phyloP scores from a whole-genome alignment of 1,139 yeast genomes.

The Magnusiomyces sp. region DNA sequence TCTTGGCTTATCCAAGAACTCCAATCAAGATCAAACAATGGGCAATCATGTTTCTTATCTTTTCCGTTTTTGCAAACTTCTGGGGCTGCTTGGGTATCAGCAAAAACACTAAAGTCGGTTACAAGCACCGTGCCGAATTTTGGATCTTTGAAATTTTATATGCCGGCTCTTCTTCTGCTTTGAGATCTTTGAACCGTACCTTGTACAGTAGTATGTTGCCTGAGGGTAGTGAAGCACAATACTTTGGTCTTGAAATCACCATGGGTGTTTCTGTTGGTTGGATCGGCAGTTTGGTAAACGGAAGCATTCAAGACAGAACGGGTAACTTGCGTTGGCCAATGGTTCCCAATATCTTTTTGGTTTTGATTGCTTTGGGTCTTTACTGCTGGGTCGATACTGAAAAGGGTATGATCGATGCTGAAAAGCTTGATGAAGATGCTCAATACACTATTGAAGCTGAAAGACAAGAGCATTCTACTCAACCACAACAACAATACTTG shows the following conservation, averaged over 20 bases:
- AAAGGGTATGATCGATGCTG: conserved; percentile 27
- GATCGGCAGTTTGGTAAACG: conserved; percentile 39
- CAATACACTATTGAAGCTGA: neutral
- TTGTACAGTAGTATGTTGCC: conserved; percentile 38
- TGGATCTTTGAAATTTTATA: conserved; percentile 39
- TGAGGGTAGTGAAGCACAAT: conserved; percentile 40
- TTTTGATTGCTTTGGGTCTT: conserved; percentile 26
- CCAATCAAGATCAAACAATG: conserved; percentile 31
- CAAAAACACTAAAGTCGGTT: conserved; percentile 30
- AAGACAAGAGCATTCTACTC: neutral
- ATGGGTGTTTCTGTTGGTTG: conserved; percentile 41
- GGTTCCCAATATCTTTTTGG: conserved; percentile 35
- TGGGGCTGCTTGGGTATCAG: conserved; percentile 41
- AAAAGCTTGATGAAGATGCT: conserved; percentile 3
- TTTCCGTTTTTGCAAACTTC: conserved; percentile 34
- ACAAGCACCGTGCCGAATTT: conserved; percentile 40
- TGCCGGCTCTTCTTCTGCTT: conserved; percentile 34
- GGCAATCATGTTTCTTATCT: conserved; percentile 31
- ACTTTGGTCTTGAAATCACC: conserved; percentile 39
- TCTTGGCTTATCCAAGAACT: conserved; percentile 32
- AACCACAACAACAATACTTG: too few relatives aligned
- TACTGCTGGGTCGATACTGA: conserved; percentile 33
- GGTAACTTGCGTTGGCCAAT: conserved; percentile 37
- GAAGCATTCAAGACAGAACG: conserved; percentile 38
- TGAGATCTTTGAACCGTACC: conserved; percentile 36